Evolutionary conservation across 2,329 filamentous ascomycete species (phyloP).

Genomic region (Geoglossum cookeanum): DNA sequence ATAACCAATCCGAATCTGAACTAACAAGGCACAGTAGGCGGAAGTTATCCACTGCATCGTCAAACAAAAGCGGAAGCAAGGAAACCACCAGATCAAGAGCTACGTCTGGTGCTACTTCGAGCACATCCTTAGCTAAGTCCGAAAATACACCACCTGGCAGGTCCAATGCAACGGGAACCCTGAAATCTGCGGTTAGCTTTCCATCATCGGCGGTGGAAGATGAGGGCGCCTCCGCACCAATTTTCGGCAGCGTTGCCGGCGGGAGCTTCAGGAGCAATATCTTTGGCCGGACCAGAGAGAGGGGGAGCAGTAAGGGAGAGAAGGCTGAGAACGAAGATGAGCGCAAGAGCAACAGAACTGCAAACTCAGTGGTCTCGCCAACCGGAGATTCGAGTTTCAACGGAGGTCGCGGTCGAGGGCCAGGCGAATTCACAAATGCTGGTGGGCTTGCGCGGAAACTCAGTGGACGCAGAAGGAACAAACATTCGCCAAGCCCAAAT

Average conservation of each 20-base stretch:
- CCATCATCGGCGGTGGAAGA: not conserved
- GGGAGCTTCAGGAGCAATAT: not conserved
- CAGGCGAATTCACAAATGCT: not conserved
- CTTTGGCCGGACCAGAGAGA: slow-evolving; percentile 1
- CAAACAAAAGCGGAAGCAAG: not conserved
- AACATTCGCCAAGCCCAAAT: not conserved
- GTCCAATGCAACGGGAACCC: not conserved
- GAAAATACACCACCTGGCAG: not conserved
- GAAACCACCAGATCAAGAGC: not conserved
- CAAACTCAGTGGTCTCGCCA: not conserved
- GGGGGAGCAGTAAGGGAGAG: not conserved
- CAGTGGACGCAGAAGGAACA: not conserved
- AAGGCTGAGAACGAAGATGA: not conserved
- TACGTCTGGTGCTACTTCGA: not conserved
- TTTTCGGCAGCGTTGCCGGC: not conserved
- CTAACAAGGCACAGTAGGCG: not conserved
- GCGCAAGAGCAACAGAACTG: not conserved
- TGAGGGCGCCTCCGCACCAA: not conserved
- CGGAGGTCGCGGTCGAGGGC: not conserved
- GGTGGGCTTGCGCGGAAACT: not conserved
- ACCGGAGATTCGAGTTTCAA: not conserved
- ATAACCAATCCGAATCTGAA: not conserved
- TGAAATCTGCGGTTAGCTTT: not conserved
- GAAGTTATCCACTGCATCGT: not conserved
- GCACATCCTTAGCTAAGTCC: not conserved